Evolutionary conservation across 176 grass and related monocot species (phyloP).

Genomic region (Calamus simplicifolius): DNA sequence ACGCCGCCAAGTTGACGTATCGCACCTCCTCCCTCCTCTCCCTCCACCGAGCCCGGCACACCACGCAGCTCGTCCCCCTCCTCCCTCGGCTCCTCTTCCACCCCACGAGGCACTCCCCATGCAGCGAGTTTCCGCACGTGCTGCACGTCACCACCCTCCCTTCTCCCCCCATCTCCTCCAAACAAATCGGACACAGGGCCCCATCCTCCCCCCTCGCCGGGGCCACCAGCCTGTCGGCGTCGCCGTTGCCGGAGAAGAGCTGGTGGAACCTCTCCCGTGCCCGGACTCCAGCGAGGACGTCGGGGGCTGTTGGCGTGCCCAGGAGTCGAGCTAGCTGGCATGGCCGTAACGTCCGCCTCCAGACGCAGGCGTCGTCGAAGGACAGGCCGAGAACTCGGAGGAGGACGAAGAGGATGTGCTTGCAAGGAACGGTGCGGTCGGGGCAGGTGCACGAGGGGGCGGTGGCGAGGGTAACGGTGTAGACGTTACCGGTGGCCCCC

Average conservation of each 20-base stretch:
- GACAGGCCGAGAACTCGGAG: conserved; percentile 78
- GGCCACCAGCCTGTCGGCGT: conserved; percentile 1
- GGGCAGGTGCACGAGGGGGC: conserved; percentile 78
- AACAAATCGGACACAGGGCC: conserved; percentile 60
- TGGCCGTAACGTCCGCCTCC: conserved; percentile 52
- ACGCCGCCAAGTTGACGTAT: conserved; percentile 79
- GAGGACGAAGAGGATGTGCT: conserved; percentile 93
- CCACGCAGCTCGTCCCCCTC: conserved; percentile 72
- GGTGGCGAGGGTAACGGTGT: conserved; percentile 53
- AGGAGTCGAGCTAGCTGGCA: conserved; percentile 63
- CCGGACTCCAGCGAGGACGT: conserved; percentile 40
- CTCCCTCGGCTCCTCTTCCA: conserved; percentile 73
- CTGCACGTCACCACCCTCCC: conserved; percentile 42
- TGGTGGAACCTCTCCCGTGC: conserved; percentile 54
- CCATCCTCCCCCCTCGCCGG: conserved; percentile 6
- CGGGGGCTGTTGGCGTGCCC: conserved; percentile 38
- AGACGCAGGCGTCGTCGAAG: conserved; percentile 80
- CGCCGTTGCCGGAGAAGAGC: conserved; percentile 4
- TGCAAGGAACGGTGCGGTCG: conserved; percentile 65
- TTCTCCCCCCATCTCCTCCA: conserved; percentile 53
- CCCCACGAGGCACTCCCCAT: conserved; percentile 71
- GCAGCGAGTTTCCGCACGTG: conserved; percentile 73
- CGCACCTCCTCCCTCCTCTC: conserved; percentile 25
- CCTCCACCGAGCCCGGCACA: conserved; percentile 85
- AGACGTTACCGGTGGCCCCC: conserved; percentile 73